Conservation (phyloP, 2,329 filamentous ascomycete genomes). For the Beauveria pseudobassiana region DNA sequence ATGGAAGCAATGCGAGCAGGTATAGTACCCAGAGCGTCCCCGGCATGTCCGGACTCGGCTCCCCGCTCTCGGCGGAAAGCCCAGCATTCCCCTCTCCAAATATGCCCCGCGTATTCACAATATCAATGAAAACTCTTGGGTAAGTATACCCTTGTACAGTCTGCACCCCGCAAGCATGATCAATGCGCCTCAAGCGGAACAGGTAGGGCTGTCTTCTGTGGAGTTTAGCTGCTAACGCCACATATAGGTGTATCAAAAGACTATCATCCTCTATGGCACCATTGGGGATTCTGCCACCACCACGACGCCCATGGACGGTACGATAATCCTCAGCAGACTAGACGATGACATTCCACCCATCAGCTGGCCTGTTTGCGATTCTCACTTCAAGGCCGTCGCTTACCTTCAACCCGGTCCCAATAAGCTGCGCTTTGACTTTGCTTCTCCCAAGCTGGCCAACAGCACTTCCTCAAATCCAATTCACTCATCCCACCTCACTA, state of each 20-base stretch:
- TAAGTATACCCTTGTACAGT: slow-evolving; percentile 35
- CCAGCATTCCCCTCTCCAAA: slow-evolving; percentile 58
- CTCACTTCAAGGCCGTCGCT: slow-evolving; percentile 84
- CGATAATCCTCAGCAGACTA: slow-evolving; percentile 68
- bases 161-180: background rate
- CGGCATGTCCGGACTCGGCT: slow-evolving; percentile 55
- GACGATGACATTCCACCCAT: slow-evolving; percentile 80
- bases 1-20: slow-evolving; percentile 41
- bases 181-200: background rate
- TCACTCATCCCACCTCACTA: slow-evolving; percentile 71
- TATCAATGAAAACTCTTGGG: slow-evolving; percentile 76
- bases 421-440: slow-evolving; percentile 79
- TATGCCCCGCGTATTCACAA: slow-evolving; percentile 77
- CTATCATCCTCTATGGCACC: slow-evolving; percentile 72
- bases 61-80: slow-evolving; percentile 46
- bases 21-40: slow-evolving; percentile 45
- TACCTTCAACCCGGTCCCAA: slow-evolving; percentile 91
- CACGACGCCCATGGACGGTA: slow-evolving; percentile 67
- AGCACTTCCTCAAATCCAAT: slow-evolving; percentile 58
- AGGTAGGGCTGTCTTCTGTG: background rate
- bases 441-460: slow-evolving; percentile 70
- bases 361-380: slow-evolving; percentile 80
- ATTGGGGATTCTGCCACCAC: slow-evolving; percentile 65
- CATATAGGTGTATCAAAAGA: slow-evolving; percentile 78
- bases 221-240: slow-evolving; percentile 1